phyloP scores from a whole-genome alignment of 2,329 filamentous ascomycete genomes.

The Exophiala sp. region DNA sequence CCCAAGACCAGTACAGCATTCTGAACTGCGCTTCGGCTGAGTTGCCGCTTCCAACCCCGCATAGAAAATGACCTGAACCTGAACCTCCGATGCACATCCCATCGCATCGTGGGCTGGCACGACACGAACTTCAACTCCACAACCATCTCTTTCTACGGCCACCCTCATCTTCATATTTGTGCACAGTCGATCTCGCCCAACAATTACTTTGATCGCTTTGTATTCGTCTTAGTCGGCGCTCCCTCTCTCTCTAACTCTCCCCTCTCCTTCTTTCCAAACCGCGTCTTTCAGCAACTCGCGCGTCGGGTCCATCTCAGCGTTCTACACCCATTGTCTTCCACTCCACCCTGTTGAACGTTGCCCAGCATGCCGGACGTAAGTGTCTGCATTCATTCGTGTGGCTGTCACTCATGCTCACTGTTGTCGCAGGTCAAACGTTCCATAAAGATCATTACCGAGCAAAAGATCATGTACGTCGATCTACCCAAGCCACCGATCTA shows the following conservation, averaged over 20 bases:
- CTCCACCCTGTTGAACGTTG: not conserved
- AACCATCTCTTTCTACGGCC: not conserved
- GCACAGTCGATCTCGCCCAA: not conserved
- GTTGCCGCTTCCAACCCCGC: conserved; percentile 10
- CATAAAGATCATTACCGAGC: conserved; percentile 90
- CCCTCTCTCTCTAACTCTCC: not conserved
- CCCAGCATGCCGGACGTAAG: conserved; percentile 26
- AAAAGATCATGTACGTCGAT: conserved; percentile 73
- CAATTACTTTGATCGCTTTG: not conserved
- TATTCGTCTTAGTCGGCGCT: not conserved
- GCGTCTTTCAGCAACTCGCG: not conserved
- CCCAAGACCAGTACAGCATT: not conserved
- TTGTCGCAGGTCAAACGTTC: conserved; percentile 67
- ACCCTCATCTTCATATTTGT: not conserved
- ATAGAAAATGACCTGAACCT: not conserved
- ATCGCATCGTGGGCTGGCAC: not conserved
- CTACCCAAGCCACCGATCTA: conserved; percentile 2
- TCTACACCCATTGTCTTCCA: not conserved
- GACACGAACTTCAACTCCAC: not conserved
- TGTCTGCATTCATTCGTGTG: not conserved
- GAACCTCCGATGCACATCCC: not conserved
- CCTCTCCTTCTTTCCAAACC: not conserved
- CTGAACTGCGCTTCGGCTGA: conserved; percentile 6
- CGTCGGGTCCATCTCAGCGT: not conserved
- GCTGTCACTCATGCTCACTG: not conserved